Evolutionary conservation across 208 protist species (phyloP), one percentile per base, ranked within the genome.

Genomic region (Trypanosoma mega): DNA sequence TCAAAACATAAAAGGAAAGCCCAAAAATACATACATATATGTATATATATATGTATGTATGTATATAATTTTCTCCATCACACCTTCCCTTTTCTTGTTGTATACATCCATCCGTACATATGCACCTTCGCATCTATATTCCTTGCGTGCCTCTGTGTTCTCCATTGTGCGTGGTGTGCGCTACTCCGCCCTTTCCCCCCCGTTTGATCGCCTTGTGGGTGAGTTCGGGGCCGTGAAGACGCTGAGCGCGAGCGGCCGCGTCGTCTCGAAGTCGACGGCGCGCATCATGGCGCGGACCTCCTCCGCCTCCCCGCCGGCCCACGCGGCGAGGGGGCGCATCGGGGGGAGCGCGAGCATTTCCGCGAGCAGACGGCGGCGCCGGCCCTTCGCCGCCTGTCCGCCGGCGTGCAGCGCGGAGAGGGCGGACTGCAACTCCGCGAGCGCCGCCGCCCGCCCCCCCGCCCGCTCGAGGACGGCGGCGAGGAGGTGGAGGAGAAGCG

Each of bases 261-360:
- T 68, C 20, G 53, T 54, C 30, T 68, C 62, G 58, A 68, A 68
- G 33, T 68, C 62, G 7, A 68, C 29, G 12, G 50, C 41, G n/a
- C 46, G 45, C 62, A 68, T 68, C 21, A 61, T 37, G 11, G 41
- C 45, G 31, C 52, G 50, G 21, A 68, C 62, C 23, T 68, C 62
- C 14, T 26, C n/a, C 3, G 29, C 16, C 20, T 54, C 34, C 3
- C 11, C 12, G 12, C 41, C 34, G 8, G 34, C 12, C 34, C 8
- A 39, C 8, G 34, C 34, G 8, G 6, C 34, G 34, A 39, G 34
- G 34, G 12, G 12, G 8, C 8, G 34, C 34, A 39, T 39, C 34
- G 6, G 34, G 6, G 34, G 34, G 12, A 39, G 34, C 8, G 34
- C 6, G 12, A 39, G 34, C 8, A 39, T 39, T 16, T 39, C 34